phyloP scores from a whole-genome alignment of 1,284 basidiomycete genomes.

The Sanguinoderma infundibulare region DNA sequence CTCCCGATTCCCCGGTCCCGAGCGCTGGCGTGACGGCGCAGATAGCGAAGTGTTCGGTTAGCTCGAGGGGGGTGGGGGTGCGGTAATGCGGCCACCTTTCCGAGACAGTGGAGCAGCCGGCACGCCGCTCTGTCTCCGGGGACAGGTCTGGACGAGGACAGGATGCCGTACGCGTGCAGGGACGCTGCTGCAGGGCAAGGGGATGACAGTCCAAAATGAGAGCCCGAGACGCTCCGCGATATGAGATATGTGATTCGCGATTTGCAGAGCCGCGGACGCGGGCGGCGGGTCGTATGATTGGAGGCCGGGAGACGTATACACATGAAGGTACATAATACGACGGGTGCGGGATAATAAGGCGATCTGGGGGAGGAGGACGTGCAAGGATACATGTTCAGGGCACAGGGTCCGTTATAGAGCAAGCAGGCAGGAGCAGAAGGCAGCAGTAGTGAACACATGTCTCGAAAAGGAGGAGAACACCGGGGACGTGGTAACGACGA shows the following conservation, averaged over 20 bases:
- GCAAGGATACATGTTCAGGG: neutral
- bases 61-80: neutral
- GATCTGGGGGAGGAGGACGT: neutral
- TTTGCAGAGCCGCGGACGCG: neutral
- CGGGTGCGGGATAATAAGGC: neutral
- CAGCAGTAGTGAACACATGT: neutral
- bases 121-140: neutral
- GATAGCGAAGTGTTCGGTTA: neutral
- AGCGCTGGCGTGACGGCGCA: neutral
- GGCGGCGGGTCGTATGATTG: neutral
- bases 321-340: neutral
- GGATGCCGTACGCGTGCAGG: neutral
- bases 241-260: neutral
- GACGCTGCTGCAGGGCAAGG: neutral
- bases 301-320: neutral
- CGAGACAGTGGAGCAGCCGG: neutral
- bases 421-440: neutral
- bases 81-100: neutral
- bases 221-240: neutral
- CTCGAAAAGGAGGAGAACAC: neutral
- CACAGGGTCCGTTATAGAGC: neutral
- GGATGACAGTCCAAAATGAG: neutral
- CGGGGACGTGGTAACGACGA: neutral
- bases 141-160: neutral
- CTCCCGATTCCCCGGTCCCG: neutral